Base-by-base conservation (phyloP, 1,284 basidiomycete species). In the Vanrija humicola region DNA sequence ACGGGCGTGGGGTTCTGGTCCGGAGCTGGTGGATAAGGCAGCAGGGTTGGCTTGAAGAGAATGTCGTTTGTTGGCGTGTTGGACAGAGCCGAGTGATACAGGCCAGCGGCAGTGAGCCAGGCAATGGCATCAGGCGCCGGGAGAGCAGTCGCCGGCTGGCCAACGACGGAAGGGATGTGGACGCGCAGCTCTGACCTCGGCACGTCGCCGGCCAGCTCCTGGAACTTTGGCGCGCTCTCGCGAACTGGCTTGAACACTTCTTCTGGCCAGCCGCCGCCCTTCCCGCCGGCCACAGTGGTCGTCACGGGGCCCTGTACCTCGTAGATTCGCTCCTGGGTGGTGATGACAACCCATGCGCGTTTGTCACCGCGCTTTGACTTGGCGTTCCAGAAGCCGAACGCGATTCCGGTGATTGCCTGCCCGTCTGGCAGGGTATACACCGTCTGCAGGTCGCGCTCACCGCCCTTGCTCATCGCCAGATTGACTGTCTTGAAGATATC, bases 91-190 rank as follows among this genome's bases (percentile, higher is more conserved):
- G 90, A 90, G 66, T 92, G 86, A 70, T 92, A 96, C 48, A 95
- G 83, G 7, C 93, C 92, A 25, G 87, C 66, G 87, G 89, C 85
- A 49, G 90, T 95, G 79, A 95, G 82, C 93, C 94, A 97, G 3
- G 90, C 92, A 62, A 95, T 79, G 8, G 48, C 80, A 77, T 70
- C 81, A 82, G 18, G 89, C 84, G 47, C 68, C 34, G 53, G 69
- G 47, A 72, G 56, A 85, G 67, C 44, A 82, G 60, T 38, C 3
- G 86, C 49, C 79, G 78, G 10, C 83, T 69, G 87, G 58, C 86
- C 86, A 5, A 85, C 80, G 64, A 85, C 84, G 4, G 82, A 60
- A 1, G 68, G 82, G 18, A 82, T 85, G 72, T 83, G 91, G 58
- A 89, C 85, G 58, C 88, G 86, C 29, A 95, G 77, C 66, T 91